These are phyloP conservation scores for Narthecium ossifragum DNA, from an alignment of 106 monocot genomes.

Conservation along the genomic window DNA sequence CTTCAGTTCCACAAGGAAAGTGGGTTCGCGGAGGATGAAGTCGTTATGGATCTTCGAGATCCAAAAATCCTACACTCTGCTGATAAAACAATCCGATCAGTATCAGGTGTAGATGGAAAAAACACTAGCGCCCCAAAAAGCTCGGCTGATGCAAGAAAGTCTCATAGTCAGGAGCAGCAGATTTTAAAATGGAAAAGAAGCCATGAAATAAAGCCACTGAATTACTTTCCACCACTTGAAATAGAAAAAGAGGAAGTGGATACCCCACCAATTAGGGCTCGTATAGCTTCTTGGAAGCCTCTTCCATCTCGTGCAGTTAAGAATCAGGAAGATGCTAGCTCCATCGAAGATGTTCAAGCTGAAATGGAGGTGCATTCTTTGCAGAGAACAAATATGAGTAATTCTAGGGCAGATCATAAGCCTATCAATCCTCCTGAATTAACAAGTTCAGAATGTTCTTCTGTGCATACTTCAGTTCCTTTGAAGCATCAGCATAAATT, in stretches of 20 bases:
- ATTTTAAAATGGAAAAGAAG: slow-evolving; percentile 85
- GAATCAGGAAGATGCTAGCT: slow-evolving; percentile 33
- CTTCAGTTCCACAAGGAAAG: slow-evolving; percentile 85
- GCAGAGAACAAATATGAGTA: slow-evolving; percentile 9
- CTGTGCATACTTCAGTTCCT: slow-evolving; percentile 30
- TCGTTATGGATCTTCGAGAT: slow-evolving; percentile 37
- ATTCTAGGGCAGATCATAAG: slow-evolving; percentile 17
- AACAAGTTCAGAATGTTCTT: slow-evolving; percentile 34
- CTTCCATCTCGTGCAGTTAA: slow-evolving; percentile 55
- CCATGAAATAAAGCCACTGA: slow-evolving; percentile 74
- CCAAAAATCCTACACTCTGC: slow-evolving; percentile 43
- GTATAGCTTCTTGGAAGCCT: slow-evolving; percentile 81
- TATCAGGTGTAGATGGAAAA: slow-evolving; percentile 27
- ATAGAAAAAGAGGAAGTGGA: slow-evolving; percentile 21
- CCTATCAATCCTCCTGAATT: slow-evolving; percentile 38
- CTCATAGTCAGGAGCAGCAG: slow-evolving; percentile 86
- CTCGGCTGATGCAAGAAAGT: slow-evolving; percentile 61
- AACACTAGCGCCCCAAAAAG: slow-evolving; percentile 15
- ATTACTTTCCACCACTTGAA: slow-evolving; percentile 46
- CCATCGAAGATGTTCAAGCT: slow-evolving; percentile 24
- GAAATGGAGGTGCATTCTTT: slow-evolving; percentile 14
- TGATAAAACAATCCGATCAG: slow-evolving; percentile 26
- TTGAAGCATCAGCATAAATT: slow-evolving; percentile 71
- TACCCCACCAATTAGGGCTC: slow-evolving; percentile 42
- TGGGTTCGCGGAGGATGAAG: slow-evolving; percentile 24